Evolutionary conservation across 1,284 basidiomycete species (phyloP).

Genomic region (Ustilago crameri): DNA sequence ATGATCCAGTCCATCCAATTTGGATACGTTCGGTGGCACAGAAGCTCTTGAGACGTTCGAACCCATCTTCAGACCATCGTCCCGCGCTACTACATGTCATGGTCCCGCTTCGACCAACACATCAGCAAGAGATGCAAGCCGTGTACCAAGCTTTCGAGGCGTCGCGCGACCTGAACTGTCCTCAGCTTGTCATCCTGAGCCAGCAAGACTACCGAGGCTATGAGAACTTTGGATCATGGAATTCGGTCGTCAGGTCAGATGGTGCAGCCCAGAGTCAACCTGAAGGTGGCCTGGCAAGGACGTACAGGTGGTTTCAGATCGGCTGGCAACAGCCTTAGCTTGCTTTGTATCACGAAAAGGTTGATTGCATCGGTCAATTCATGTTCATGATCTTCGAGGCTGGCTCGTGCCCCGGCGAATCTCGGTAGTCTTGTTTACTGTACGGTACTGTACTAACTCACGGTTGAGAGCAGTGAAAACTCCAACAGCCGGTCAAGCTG

Average conservation of each 20-base stretch:
- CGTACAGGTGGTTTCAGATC: conserved; percentile 41
- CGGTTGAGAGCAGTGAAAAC: too few relatives aligned
- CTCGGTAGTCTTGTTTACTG: too few relatives aligned
- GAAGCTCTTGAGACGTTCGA: conserved; percentile 24
- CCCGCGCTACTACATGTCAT: conserved; percentile 52
- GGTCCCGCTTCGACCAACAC: conserved; percentile 54
- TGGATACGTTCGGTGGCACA: conserved; percentile 62
- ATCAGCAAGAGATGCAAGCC: conserved; percentile 51
- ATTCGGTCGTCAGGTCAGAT: conserved; percentile 18
- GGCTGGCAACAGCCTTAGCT: conserved; percentile 17
- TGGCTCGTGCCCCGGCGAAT: too few relatives aligned
- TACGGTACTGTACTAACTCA: too few relatives aligned
- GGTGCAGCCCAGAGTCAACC: conserved; percentile 11
- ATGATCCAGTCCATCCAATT: conserved; percentile 56
- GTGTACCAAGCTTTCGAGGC: conserved; percentile 52
- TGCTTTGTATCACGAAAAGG: too few relatives aligned
- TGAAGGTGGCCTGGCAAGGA: conserved; percentile 28
- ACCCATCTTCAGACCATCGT: neutral
- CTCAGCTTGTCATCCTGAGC: conserved; percentile 22
- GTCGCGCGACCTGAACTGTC: neutral
- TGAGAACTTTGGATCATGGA: conserved; percentile 55
- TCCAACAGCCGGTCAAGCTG: too few relatives aligned
- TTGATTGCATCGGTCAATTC: too few relatives aligned
- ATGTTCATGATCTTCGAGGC: too few relatives aligned
- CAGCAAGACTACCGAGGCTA: conserved; percentile 44